A percentile compares a stretch with the other conserved stretches of the same genome.
Conservation (phyloP, 441 rosid species). For the Populus hybrid region DNA sequence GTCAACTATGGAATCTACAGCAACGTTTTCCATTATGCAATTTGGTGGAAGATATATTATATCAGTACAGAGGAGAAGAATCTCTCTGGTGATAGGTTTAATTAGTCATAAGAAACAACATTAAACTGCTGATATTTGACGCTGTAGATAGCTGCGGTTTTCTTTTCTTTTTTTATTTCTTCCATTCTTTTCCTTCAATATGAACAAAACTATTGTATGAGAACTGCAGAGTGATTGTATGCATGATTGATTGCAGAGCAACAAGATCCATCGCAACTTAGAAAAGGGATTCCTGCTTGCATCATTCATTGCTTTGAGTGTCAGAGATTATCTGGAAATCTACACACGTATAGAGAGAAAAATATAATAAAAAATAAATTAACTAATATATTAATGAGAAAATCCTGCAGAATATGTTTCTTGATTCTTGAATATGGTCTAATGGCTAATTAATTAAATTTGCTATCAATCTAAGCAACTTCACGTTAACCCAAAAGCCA, state of each 20-base stretch:
- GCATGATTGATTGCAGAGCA: background rate
- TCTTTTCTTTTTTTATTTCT: too few relatives aligned
- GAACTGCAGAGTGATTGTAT: background rate
- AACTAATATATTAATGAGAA: too few relatives aligned
- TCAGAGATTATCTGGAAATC: too few relatives aligned
- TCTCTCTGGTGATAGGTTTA: background rate
- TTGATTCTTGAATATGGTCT: background rate
- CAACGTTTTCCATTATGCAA: background rate
- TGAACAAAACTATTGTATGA: too few relatives aligned
- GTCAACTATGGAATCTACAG: slow-evolving; percentile 11
- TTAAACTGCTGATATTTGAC: background rate
- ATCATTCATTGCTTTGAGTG: background rate
- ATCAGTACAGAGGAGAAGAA: background rate
- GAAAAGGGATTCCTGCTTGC: background rate
- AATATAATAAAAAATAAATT: too few relatives aligned
- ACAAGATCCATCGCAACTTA: background rate
- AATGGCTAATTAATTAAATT: background rate
- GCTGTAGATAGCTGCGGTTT: too few relatives aligned
- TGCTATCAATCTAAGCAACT: background rate
- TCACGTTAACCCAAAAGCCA: background rate
- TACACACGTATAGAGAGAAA: too few relatives aligned
- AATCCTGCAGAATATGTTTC: too few relatives aligned
- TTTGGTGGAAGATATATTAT: too few relatives aligned
- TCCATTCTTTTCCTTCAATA: background rate
- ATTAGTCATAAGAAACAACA: background rate